Percentiles rank a stretch among this genome's conserved stretches.
phyloP scores from a whole-genome alignment of 1,284 basidiomycete genomes.

The Malassezia furfur region DNA sequence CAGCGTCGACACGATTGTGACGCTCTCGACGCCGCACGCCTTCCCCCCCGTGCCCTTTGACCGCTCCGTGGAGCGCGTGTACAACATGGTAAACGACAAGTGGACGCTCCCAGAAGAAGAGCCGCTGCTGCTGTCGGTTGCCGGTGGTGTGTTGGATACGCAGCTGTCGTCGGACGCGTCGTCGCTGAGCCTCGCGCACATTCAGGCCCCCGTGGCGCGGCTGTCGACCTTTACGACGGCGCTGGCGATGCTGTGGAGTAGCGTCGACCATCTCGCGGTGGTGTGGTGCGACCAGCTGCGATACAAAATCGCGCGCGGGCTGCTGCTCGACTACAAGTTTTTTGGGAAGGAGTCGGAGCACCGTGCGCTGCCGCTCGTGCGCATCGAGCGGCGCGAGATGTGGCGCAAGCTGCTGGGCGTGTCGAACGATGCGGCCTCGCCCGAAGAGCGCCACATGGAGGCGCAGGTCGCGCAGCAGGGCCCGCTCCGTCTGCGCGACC shows the following conservation, averaged over 20 bases:
- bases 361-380: constrained; percentile 16
- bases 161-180: constrained; percentile 89
- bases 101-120: constrained; percentile 3
- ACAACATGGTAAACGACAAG: constrained; percentile 50
- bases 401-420: constrained; percentile 28
- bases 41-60: constrained; percentile 83
- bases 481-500: constrained; percentile 8
- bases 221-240: constrained; percentile 62
- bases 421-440: constrained; percentile 15
- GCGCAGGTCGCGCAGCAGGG: constrained; percentile 19
- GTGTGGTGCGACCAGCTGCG: constrained; percentile 98
- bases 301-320: constrained; percentile 61
- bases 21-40: constrained; percentile 86
- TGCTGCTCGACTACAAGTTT: constrained; percentile 27
- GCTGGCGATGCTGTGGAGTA: constrained; percentile 81
- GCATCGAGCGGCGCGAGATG: constrained; percentile 24
- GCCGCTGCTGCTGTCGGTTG: constrained; percentile 67
- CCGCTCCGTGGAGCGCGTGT: constrained; percentile 65
- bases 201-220: constrained; percentile 16
- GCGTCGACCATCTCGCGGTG: constrained; percentile 89
- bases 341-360: constrained; percentile 22
- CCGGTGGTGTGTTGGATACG: constrained; percentile 81
- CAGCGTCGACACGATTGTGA: constrained; percentile 68
- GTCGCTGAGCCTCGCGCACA: constrained; percentile 54
- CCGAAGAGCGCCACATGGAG: constrained; percentile 5